A percentile compares a stretch with the other conserved stretches of the same genome.
These are phyloP conservation scores for Trypanosoma rangeli DNA, from an alignment of 208 protist genomes.

Conservation along the genomic window DNA sequence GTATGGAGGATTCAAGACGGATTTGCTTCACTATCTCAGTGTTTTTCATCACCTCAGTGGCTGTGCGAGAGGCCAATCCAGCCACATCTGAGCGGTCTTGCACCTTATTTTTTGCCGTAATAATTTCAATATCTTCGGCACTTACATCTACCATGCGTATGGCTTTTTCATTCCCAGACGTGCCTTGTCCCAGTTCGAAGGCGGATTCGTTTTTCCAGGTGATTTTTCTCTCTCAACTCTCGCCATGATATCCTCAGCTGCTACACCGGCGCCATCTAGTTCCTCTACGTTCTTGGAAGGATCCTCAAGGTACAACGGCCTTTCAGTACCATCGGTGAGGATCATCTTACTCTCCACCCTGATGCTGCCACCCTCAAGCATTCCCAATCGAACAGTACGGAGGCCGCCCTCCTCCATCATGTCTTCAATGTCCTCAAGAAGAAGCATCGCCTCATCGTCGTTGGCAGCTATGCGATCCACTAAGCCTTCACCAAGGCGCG, in stretches of 20 bases:
- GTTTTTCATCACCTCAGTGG: conserved; percentile 87
- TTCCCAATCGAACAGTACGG: conserved; percentile 68
- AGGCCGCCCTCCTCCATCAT: conserved; percentile 76
- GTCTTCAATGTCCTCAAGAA: conserved; percentile 89
- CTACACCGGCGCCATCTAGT: neutral
- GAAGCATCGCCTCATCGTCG: conserved; percentile 75
- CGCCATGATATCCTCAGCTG: neutral
- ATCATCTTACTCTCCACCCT: conserved; percentile 39
- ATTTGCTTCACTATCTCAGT: conserved; percentile 71
- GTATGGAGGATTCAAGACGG: conserved; percentile 47
- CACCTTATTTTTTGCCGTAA: conserved; percentile 77
- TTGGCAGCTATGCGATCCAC: conserved; percentile 58
- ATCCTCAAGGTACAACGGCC: conserved; percentile 50
- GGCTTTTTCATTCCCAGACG: conserved; percentile 13
- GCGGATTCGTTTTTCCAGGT: neutral
- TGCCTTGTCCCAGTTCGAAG: neutral
- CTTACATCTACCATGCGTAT: conserved; percentile 44
- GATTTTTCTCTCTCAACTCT: neutral
- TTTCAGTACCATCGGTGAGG: conserved; percentile 80
- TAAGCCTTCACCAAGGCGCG: conserved; percentile 61
- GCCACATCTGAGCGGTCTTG: conserved; percentile 76
- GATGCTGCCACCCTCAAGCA: conserved; percentile 67
- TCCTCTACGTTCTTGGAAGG: neutral
- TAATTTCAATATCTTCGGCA: conserved; percentile 63
- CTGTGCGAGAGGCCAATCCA: conserved; percentile 65